A percentile compares a stretch with the other conserved stretches of the same genome.
Conservation (phyloP, 192 early-diverging fungal species). For the Backusella sp. region DNA sequence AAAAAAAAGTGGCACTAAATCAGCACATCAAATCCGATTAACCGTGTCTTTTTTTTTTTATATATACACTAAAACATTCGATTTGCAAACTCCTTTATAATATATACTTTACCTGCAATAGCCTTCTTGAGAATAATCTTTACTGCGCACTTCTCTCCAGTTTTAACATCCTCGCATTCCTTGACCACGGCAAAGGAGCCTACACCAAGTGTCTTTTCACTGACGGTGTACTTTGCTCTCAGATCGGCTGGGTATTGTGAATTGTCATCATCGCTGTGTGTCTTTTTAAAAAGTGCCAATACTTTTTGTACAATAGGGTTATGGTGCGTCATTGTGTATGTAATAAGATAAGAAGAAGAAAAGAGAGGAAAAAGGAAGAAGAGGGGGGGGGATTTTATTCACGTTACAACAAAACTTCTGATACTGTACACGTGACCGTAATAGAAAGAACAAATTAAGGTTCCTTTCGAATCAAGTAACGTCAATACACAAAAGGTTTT, state of each 20-base stretch:
- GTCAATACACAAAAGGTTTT: no score
- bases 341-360: background rate
- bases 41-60: background rate
- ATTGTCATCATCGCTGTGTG: conserved; percentile 22
- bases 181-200: conserved; percentile 62
- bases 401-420: background rate
- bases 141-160: conserved; percentile 56
- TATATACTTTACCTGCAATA: conserved; percentile 31
- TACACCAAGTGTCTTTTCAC: conserved; percentile 39
- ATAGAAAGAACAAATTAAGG: no score
- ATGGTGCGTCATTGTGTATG: background rate
- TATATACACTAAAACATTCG: no score
- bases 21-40: background rate
- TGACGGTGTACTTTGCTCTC: conserved; percentile 29
- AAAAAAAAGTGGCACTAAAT: background rate
- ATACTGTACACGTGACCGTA: background rate
- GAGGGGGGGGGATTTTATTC: background rate
- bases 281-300: conserved; percentile 36
- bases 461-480: no score
- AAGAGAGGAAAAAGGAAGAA: background rate
- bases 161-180: conserved; percentile 51
- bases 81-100: no score
- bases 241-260: conserved; percentile 18
- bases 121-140: conserved; percentile 72
- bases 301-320: conserved; percentile 18